These are phyloP conservation scores for Jacaranda copaia DNA, from an alignment of 257 asterid genomes.

Conservation along the genomic window DNA sequence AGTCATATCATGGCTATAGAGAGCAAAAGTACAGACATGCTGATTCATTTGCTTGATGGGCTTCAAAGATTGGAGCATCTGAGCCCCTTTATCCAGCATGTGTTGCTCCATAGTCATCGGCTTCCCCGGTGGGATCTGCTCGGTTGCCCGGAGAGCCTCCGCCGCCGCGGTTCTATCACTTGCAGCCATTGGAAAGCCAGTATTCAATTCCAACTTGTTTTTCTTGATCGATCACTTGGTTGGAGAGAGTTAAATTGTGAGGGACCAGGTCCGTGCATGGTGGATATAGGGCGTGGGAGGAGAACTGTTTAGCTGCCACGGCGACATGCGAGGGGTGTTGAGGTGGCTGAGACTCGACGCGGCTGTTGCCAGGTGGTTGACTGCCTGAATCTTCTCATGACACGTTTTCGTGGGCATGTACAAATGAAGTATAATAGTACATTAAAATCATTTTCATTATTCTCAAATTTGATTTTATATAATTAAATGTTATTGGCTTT, in stretches of 20 bases:
- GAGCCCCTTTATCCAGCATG: conserved; percentile 72
- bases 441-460: no score
- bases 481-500: no score
- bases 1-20: conserved; percentile 78
- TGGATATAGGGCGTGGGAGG: neutral
- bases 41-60: conserved; percentile 79
- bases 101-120: conserved; percentile 58
- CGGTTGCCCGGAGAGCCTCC: conserved; percentile 33
- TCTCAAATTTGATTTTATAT: no score
- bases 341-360: conserved; percentile 31
- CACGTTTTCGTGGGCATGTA: conserved; percentile 36
- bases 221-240: neutral
- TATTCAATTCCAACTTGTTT: no score
- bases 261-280: neutral
- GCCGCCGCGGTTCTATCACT: conserved; percentile 39
- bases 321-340: conserved; percentile 18
- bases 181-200: conserved; percentile 42
- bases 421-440: neutral
- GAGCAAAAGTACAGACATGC: conserved; percentile 83
- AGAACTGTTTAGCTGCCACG: conserved; percentile 36
- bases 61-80: conserved; percentile 66
- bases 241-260: neutral
- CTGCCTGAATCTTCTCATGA: conserved; percentile 1
- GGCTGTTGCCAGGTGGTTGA: conserved; percentile 34
- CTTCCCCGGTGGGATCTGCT: conserved; percentile 67